Percentiles rank a stretch among this genome's conserved stretches.
These are phyloP conservation scores for Xylaria castorea DNA, from an alignment of 495 filamentous ascomycete species.

Conservation along the genomic window DNA sequence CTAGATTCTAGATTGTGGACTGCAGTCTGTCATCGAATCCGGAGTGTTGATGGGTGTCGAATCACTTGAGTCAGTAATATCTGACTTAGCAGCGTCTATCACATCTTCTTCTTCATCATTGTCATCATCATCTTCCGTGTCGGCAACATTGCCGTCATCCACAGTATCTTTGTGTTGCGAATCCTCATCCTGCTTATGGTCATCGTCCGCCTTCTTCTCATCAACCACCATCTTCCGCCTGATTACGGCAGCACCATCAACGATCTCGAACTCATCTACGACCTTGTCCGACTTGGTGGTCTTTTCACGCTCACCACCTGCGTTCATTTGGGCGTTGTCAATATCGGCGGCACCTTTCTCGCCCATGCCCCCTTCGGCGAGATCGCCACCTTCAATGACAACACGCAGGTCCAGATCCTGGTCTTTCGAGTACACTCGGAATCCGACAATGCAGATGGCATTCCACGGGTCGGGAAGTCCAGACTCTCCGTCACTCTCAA, in stretches of 20 bases:
- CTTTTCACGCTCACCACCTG: slow-evolving; percentile 50
- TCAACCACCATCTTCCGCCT: slow-evolving; percentile 49
- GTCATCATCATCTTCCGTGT: slow-evolving; percentile 26
- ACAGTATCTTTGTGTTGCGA: slow-evolving; percentile 15
- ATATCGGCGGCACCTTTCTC: slow-evolving; percentile 57
- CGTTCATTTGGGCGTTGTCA: slow-evolving; percentile 59
- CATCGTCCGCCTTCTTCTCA: slow-evolving; percentile 39
- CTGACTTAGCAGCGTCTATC: slow-evolving; percentile 36
- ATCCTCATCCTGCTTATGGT: slow-evolving; percentile 31
- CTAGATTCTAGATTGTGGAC: slow-evolving; percentile 28
- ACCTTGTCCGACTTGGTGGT: slow-evolving; percentile 34
- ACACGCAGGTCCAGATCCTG: slow-evolving; percentile 53
- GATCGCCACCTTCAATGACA: slow-evolving; percentile 57
- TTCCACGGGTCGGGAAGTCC: slow-evolving; percentile 58
- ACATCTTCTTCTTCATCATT: slow-evolving; percentile 24
- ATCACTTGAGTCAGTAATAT: slow-evolving; percentile 36
- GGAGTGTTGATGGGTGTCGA: slow-evolving; percentile 35
- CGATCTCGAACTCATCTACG: slow-evolving; percentile 42
- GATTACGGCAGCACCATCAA: slow-evolving; percentile 46
- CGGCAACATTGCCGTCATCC: slow-evolving; percentile 28
- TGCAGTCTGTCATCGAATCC: slow-evolving; percentile 35
- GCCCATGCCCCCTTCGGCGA: slow-evolving; percentile 57
- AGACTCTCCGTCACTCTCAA: slow-evolving; percentile 54
- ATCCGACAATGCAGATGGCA: slow-evolving; percentile 56
- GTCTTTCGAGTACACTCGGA: slow-evolving; percentile 59